Evolutionary conservation across 2,329 filamentous ascomycete species (phyloP).

Genomic region (Sclerotinia minor): DNA sequence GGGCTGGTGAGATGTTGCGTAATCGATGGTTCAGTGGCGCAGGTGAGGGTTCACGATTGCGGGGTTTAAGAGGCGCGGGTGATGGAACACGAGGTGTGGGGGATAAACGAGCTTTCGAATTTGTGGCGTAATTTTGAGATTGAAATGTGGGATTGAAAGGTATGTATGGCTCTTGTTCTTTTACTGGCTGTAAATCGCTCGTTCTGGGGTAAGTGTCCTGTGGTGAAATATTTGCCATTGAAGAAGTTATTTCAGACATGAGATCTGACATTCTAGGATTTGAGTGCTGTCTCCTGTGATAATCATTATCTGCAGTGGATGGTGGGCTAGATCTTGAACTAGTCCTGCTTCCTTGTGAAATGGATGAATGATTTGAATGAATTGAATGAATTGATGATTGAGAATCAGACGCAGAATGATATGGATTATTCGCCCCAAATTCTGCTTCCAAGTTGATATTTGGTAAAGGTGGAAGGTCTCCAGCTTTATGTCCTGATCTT

Average conservation of each 20-base stretch:
- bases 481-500: constrained; percentile 30
- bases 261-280: constrained; percentile 51
- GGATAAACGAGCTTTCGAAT: constrained; percentile 42
- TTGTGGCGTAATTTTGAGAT: constrained; percentile 49
- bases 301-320: constrained; percentile 40
- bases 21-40: not conserved
- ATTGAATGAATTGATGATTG: constrained; percentile 65
- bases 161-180: constrained; percentile 17
- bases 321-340: constrained; percentile 63
- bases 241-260: constrained; percentile 57
- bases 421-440: constrained; percentile 62
- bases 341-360: constrained; percentile 58
- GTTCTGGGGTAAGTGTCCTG: not conserved
- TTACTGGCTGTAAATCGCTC: constrained; percentile 13
- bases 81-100: constrained; percentile 11
- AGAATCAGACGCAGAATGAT: constrained; percentile 64
- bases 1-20: constrained; percentile 9
- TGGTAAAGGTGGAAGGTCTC: constrained; percentile 36
- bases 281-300: constrained; percentile 45
- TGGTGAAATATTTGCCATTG: constrained; percentile 43
- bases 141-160: constrained; percentile 29
- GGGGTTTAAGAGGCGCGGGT: constrained; percentile 16
- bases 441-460: constrained; percentile 57
- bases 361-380: constrained; percentile 62
- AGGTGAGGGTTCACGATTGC: constrained; percentile 7